Evolutionary conservation across 2,329 filamentous ascomycete species (phyloP).

Genomic region (Pseudogymnoascus sp.): DNA sequence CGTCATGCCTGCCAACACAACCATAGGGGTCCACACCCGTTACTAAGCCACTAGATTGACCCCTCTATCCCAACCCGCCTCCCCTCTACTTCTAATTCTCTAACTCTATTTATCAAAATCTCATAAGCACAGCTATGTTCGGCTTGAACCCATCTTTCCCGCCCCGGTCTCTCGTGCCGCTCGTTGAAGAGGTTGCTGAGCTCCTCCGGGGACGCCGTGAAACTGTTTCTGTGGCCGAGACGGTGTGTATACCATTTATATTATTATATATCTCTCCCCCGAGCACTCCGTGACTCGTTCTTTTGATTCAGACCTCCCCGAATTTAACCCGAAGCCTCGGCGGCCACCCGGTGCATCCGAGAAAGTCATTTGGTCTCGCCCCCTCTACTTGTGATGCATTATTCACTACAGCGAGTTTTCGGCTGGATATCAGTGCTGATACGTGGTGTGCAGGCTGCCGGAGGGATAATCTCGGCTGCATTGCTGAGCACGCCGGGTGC

Average conservation of each 20-base stretch:
- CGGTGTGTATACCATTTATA: constrained; percentile 31
- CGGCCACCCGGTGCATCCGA: no score
- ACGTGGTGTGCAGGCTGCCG: constrained; percentile 41
- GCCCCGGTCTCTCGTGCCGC: background rate
- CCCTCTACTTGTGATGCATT: background rate
- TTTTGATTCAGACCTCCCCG: background rate
- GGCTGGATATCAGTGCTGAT: background rate
- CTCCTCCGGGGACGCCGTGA: constrained; percentile 47
- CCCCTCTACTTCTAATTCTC: background rate
- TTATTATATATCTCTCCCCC: background rate
- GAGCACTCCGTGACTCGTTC: background rate
- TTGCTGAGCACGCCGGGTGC: constrained; percentile 52
- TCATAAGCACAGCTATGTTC: background rate
- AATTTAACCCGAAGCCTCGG: background rate
- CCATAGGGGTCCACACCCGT: background rate
- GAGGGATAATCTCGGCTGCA: constrained; percentile 51
- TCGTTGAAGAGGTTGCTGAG: constrained; percentile 37
- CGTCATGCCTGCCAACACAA: background rate
- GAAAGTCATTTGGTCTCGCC: no score
- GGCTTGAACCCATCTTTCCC: background rate
- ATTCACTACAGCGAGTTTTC: background rate
- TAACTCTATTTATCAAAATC: no score
- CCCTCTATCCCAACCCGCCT: background rate
- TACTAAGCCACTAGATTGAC: background rate
- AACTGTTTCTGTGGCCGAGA: constrained; percentile 54